These are phyloP conservation scores for Saksenaea vasiformis DNA, from an alignment of 371 early-diverging fungal species.

Conservation along the genomic window DNA sequence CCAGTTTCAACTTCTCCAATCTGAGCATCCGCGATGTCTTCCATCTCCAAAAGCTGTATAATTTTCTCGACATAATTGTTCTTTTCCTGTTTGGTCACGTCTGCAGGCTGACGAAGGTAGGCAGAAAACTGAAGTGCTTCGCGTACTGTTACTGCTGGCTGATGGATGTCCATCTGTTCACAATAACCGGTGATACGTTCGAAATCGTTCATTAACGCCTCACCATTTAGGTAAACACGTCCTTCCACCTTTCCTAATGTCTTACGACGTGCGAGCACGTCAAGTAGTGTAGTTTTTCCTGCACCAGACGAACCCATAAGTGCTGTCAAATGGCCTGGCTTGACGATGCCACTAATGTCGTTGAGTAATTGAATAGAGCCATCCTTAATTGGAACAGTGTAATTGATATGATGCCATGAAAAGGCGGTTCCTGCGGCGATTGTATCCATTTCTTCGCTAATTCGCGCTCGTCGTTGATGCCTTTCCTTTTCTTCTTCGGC, in stretches of 20 bases:
- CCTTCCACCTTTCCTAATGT: constrained; percentile 76
- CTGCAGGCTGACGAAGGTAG: constrained; percentile 57
- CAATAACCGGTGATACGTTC: constrained; percentile 72
- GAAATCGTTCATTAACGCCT: constrained; percentile 46
- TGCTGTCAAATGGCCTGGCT: constrained; percentile 72
- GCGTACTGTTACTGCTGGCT: constrained; percentile 55
- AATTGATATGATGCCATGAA: constrained; percentile 51
- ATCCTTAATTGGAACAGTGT: constrained; percentile 52
- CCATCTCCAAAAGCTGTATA: constrained; percentile 59
- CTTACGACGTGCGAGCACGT: constrained; percentile 75
- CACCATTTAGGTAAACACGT: constrained; percentile 58
- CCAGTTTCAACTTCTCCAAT: constrained; percentile 49
- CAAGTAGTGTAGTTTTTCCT: constrained; percentile 85
- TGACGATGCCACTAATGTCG: constrained; percentile 53
- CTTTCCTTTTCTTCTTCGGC: constrained; percentile 26
- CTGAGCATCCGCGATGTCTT: constrained; percentile 52
- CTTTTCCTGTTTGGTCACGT: constrained; percentile 54
- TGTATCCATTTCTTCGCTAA: constrained; percentile 18
- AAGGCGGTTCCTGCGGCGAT: constrained; percentile 42
- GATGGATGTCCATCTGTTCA: constrained; percentile 79
- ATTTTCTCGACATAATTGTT: constrained; percentile 63
- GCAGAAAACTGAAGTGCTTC: constrained; percentile 72
- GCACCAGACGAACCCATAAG: constrained; percentile 82
- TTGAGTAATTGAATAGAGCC: constrained; percentile 45
- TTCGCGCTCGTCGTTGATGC: constrained; percentile 14